A percentile compares a stretch with the other conserved stretches of the same genome.
These are phyloP conservation scores for Cladophialophora bantiana DNA, from an alignment of 2,329 filamentous ascomycete species.

Conservation along the genomic window DNA sequence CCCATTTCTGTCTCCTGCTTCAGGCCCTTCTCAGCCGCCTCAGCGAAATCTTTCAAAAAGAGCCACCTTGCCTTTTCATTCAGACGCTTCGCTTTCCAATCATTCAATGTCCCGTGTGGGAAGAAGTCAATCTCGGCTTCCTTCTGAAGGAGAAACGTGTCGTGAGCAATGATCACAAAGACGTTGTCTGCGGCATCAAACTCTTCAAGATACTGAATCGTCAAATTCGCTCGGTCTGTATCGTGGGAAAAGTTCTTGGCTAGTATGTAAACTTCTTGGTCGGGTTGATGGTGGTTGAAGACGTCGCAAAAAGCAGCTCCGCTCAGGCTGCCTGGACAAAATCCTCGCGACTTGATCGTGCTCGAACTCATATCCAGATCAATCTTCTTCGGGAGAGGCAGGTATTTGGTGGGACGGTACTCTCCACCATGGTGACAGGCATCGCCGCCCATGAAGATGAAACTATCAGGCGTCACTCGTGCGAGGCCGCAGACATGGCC, in stretches of 20 bases:
- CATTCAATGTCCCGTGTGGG: constrained; percentile 37
- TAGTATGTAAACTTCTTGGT: constrained; percentile 3
- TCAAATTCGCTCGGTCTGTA: constrained; percentile 32
- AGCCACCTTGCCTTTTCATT: constrained; percentile 31
- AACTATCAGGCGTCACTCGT: constrained; percentile 33
- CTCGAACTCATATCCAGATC: background rate
- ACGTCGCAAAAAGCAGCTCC: constrained; percentile 2
- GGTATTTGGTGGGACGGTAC: constrained; percentile 42
- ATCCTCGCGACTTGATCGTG: background rate
- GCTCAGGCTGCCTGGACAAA: constrained; percentile 1
- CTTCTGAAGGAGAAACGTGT: constrained; percentile 39
- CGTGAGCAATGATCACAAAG: constrained; percentile 43
- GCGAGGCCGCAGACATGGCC: constrained; percentile 41
- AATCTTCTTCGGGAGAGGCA: constrained; percentile 39
- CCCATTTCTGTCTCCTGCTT: constrained; percentile 2
- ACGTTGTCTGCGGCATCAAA: constrained; percentile 42
- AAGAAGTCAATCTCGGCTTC: constrained; percentile 28
- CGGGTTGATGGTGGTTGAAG: background rate
- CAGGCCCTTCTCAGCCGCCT: background rate
- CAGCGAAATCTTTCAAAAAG: constrained; percentile 29
- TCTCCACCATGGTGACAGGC: constrained; percentile 53
- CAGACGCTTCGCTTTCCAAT: constrained; percentile 43
- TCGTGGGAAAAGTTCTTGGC: constrained; percentile 14
- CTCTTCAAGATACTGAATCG: constrained; percentile 37
- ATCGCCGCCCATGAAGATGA: constrained; percentile 36